Conservation (phyloP, 768 basidiomycete genomes). For the Boletales sp. region DNA sequence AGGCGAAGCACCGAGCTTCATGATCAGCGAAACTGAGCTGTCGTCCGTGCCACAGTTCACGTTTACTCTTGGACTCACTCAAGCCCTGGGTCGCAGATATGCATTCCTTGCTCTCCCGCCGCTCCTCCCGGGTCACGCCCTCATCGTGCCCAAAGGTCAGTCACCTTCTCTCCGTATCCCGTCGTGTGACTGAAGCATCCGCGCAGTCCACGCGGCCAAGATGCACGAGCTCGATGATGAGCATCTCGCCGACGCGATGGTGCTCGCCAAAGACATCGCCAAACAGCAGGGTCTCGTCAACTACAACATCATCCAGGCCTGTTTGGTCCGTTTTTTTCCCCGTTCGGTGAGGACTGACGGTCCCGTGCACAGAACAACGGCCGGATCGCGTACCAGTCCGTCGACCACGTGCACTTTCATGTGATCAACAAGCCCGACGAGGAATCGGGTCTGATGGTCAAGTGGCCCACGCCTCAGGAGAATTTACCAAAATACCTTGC, state of each 20-base stretch:
- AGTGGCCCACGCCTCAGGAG: conserved; percentile 56
- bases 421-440: conserved; percentile 84
- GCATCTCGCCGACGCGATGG: conserved; percentile 70
- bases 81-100: conserved; percentile 42
- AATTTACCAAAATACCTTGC: background rate
- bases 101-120: conserved; percentile 93
- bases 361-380: conserved; percentile 56
- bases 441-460: conserved; percentile 65
- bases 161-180: background rate
- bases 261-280: conserved; percentile 82
- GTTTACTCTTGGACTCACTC: background rate
- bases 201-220: conserved; percentile 78
- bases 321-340: background rate
- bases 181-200: no score
- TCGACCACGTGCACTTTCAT: conserved; percentile 90
- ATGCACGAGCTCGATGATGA: conserved; percentile 85
- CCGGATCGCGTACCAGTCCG: conserved; percentile 57
- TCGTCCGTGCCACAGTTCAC: conserved; percentile 45
- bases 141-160: conserved; percentile 89
- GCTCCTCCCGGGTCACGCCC: conserved; percentile 78
- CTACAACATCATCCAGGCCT: conserved; percentile 80
- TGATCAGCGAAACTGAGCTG: conserved; percentile 70
- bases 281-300: conserved; percentile 62
- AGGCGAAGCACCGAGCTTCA: conserved; percentile 88
- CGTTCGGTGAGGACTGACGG: no score